Evolutionary conservation across 2,329 filamentous ascomycete species (phyloP).

Genomic region (Pseudopyrenochaeta lycopersici): DNA sequence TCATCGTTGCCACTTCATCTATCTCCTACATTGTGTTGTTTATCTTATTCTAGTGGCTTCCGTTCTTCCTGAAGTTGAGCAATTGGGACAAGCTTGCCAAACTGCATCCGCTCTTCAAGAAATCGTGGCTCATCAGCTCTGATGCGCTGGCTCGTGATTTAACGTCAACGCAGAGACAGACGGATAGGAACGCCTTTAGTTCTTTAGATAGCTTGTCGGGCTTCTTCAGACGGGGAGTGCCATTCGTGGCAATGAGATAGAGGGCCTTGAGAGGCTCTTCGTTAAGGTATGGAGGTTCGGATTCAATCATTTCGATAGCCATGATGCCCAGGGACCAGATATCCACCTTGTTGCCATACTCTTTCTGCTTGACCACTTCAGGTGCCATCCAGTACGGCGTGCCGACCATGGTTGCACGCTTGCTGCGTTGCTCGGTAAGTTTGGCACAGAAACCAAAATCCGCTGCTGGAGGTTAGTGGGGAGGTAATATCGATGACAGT

Average conservation of each 20-base stretch:
- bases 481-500: not conserved
- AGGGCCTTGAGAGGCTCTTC: slow-evolving; percentile 97
- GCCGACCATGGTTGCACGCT: slow-evolving; percentile 98
- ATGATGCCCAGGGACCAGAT: slow-evolving; percentile 99
- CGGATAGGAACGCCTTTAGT: slow-evolving; percentile 94
- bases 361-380: slow-evolving; percentile 98
- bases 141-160: slow-evolving; percentile 91
- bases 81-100: slow-evolving; percentile 84
- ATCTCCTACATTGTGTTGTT: not conserved
- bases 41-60: slow-evolving; percentile 54
- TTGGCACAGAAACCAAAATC: slow-evolving; percentile 99
- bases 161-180: slow-evolving; percentile 96
- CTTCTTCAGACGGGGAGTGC: slow-evolving; percentile 95
- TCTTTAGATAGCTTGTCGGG: slow-evolving; percentile 98
- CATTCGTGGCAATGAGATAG: slow-evolving; percentile 97
- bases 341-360: slow-evolving; percentile 97
- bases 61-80: slow-evolving; percentile 81
- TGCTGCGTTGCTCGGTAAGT: slow-evolving; percentile 94
- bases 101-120: slow-evolving; percentile 90
- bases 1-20: not conserved
- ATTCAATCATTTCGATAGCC: slow-evolving; percentile 99
- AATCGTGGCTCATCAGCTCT: slow-evolving; percentile 90
- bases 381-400: slow-evolving; percentile 99
- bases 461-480: slow-evolving; percentile 62
- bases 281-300: slow-evolving; percentile 96